phyloP scores from a whole-genome alignment of 352 stramenopile species.

The Globisporangium nagaii region DNA sequence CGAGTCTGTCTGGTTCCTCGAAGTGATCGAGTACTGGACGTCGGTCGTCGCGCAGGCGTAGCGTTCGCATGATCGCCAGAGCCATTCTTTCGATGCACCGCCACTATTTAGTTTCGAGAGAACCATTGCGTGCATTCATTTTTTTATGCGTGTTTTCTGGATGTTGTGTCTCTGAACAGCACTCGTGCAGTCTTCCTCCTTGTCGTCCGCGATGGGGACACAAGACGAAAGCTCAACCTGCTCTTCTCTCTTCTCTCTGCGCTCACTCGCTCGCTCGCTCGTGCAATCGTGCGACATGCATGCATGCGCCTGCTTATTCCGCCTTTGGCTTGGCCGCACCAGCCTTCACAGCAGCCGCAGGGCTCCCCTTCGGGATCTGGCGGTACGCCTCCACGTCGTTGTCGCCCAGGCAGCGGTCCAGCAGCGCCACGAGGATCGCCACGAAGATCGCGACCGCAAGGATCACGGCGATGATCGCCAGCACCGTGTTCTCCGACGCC shows the following conservation, averaged over 20 bases:
- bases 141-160: neutral
- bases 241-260: neutral
- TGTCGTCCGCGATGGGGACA: neutral
- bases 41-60: conserved; percentile 21
- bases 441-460: conserved; percentile 56
- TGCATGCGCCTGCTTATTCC: conserved; percentile 22
- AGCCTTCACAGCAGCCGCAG: conserved; percentile 21
- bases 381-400: conserved; percentile 57
- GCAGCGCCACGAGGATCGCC: conserved; percentile 58
- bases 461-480: conserved; percentile 52
- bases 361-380: conserved; percentile 27
- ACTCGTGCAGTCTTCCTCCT: neutral
- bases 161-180: neutral
- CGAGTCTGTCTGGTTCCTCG: conserved; percentile 63
- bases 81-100: too few species aligned
- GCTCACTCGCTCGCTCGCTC: neutral
- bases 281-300: neutral
- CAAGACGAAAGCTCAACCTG: neutral
- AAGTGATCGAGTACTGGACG: conserved; percentile 72
- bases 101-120: conserved; percentile 5
- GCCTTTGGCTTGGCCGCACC: conserved; percentile 33
- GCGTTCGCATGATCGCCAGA: too few species aligned
- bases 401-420: conserved; percentile 69
- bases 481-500: conserved; percentile 63
- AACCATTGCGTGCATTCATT: too few species aligned